Evolutionary conservation across 1,284 basidiomycete species (phyloP).

Genomic region (Ustilago sp.): DNA sequence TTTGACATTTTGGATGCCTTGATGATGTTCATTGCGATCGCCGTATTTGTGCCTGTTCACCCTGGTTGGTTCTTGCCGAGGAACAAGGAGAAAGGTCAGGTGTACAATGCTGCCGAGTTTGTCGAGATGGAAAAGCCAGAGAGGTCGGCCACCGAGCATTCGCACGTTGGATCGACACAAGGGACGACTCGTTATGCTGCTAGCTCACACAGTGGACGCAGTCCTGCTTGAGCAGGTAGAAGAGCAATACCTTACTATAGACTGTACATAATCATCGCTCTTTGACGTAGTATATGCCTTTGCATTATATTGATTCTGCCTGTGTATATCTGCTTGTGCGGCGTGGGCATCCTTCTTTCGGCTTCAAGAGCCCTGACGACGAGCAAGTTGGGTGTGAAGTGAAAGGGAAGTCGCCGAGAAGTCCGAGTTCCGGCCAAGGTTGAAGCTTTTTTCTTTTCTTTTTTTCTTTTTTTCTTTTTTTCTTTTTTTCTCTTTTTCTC

Average conservation of each 20-base stretch:
- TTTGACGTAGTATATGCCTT: neutral
- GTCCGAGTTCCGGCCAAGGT: neutral
- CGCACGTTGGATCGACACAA: neutral
- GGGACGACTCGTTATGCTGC: neutral
- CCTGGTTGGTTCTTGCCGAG: constrained; percentile 33
- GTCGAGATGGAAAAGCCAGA: constrained; percentile 21
- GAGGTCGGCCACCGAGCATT: neutral
- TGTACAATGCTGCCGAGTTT: constrained; percentile 27
- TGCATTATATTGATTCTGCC: neutral
- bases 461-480: too few relatives aligned
- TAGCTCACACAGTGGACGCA: constrained; percentile 19
- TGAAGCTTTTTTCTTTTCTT: neutral
- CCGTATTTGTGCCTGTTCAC: constrained; percentile 45
- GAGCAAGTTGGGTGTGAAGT: too few relatives aligned
- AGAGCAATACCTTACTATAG: neutral
- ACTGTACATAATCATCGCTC: neutral
- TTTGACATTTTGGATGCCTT: constrained; percentile 45
- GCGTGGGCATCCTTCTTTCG: too few relatives aligned
- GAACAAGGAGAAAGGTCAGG: constrained; percentile 17
- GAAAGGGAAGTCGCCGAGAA: neutral
- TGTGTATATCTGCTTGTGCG: neutral
- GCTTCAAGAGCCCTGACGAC: too few relatives aligned
- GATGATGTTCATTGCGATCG: constrained; percentile 49
- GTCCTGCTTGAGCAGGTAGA: constrained; percentile 15
- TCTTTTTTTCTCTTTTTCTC: neutral